These are phyloP conservation scores for Pezicula carpinea DNA, from an alignment of 2,329 filamentous ascomycete genomes.

Conservation along the genomic window DNA sequence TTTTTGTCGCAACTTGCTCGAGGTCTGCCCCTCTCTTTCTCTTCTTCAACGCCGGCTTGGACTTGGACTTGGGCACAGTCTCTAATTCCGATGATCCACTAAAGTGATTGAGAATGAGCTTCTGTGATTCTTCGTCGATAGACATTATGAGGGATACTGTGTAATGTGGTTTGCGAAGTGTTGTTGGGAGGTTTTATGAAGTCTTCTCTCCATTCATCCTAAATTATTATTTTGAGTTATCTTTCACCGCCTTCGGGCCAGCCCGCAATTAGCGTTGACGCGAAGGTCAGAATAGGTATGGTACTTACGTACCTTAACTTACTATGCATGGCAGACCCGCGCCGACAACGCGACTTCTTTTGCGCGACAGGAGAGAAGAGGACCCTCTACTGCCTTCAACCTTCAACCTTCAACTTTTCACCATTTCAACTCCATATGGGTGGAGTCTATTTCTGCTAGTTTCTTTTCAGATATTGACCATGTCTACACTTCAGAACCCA, in stretches of 20 bases:
- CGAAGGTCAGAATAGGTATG: background rate
- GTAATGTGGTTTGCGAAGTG: background rate
- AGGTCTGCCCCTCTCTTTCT: constrained; percentile 22
- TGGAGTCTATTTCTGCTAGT: no score
- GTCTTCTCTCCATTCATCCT: no score
- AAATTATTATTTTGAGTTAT: background rate
- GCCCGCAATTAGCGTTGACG: background rate
- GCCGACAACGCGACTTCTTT: no score
- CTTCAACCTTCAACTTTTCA: no score
- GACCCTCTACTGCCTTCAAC: no score
- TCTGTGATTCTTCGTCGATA: constrained; percentile 19
- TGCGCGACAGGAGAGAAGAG: no score
- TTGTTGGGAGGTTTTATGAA: no score
- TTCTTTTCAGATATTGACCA: no score
- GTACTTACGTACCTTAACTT: no score
- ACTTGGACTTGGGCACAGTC: background rate
- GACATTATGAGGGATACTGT: constrained; percentile 17
- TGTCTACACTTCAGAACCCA: background rate
- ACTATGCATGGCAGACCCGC: no score
- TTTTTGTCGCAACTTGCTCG: constrained; percentile 16
- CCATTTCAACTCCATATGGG: no score
- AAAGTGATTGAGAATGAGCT: constrained; percentile 24
- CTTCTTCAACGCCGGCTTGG: constrained; percentile 19
- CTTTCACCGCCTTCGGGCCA: background rate
- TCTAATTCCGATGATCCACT: constrained; percentile 15